These are phyloP conservation scores for Xylaria nigripes DNA, from an alignment of 495 filamentous ascomycete species.

Conservation along the genomic window DNA sequence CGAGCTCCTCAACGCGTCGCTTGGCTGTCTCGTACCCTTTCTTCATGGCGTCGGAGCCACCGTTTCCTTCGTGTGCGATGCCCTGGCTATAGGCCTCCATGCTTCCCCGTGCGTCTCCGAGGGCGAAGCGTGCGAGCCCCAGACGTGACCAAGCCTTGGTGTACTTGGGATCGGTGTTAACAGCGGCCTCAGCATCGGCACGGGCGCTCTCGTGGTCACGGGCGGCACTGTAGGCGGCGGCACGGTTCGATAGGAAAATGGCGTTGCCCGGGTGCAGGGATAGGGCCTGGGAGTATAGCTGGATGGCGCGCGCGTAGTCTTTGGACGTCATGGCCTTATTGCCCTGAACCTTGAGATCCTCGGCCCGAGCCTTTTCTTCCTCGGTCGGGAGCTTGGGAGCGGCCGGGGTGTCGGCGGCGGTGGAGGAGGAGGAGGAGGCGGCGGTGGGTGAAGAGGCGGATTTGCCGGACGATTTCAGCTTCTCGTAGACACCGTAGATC, in stretches of 20 bases:
- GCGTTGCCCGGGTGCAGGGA: conserved; percentile 74
- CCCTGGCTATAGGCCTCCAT: conserved; percentile 94
- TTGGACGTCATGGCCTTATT: conserved; percentile 91
- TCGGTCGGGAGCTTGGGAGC: conserved; percentile 36
- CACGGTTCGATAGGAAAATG: conserved; percentile 96
- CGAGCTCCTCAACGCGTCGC: conserved; percentile 68
- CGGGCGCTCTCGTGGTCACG: conserved; percentile 74
- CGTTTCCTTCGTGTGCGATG: conserved; percentile 88
- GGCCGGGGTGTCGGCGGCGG: conserved; percentile 20
- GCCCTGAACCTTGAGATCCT: conserved; percentile 80
- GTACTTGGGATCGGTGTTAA: conserved; percentile 79
- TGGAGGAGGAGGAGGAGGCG: conserved; percentile 19
- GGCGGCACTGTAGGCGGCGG: conserved; percentile 76
- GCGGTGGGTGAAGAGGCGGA: neutral
- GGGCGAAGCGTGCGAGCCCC: conserved; percentile 79
- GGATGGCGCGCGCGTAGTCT: conserved; percentile 74
- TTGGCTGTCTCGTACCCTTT: conserved; percentile 89
- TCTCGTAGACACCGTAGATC: conserved; percentile 95
- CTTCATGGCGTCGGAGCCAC: conserved; percentile 83
- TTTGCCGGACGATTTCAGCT: conserved; percentile 53
- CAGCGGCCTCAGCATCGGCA: conserved; percentile 80
- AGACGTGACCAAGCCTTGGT: conserved; percentile 93
- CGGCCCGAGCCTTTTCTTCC: conserved; percentile 63
- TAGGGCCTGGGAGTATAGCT: conserved; percentile 77
- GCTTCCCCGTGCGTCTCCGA: conserved; percentile 79